Base-by-base conservation (phyloP, 441 rosid species). In the Pelargonium cotyledonis region DNA sequence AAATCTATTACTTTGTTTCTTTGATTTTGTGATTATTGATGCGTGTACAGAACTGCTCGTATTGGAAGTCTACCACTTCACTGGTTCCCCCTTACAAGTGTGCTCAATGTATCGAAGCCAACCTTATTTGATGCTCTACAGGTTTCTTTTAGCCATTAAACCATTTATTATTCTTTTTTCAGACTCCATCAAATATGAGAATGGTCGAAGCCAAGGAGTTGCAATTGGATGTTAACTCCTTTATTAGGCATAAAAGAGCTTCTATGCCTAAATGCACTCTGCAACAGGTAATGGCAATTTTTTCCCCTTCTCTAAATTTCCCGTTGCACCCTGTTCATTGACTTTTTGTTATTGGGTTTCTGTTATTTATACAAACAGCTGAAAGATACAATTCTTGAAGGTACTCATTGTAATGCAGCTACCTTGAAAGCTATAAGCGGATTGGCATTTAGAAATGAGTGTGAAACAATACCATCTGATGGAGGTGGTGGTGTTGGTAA, bases 161-260 rank as follows among this genome's bases (percentile, higher is more conserved):
- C 47, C 14, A 6, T 63, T 18, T 51, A 8, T 57, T 35, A 72
- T 51, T 77, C 44, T 40, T 70, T 68, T 63, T 23, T 64, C 63
- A 86, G 91, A 76, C 60, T 8, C 68, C 82, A 14, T 73, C 78
- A 26, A 77, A 80, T 74, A 60, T 73, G 44, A 73, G 35, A 75
- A 57, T 23, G 71, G 66, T 66, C 57, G 76, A 80, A 70, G 66
- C 73, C 6, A 83, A 81, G 73, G 65, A 70, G 62, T 61, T 70
- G 68, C 82, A 79, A 69, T 82, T 81, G 85, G 85, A 86, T 74
- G 68, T 78, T 71, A 72, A 61, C 23, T 74, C 75, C 65, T 88
- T 88, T 71, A 68, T 83, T 61, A 15, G 31, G 65, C 83, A 83
- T 47, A 86, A 85, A 79, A 81, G 83, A 72, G 76, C 80, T 70